Evolutionary conservation across 306 rosid genomes (phyloP).

Genomic region (Crotalaria pallida): DNA sequence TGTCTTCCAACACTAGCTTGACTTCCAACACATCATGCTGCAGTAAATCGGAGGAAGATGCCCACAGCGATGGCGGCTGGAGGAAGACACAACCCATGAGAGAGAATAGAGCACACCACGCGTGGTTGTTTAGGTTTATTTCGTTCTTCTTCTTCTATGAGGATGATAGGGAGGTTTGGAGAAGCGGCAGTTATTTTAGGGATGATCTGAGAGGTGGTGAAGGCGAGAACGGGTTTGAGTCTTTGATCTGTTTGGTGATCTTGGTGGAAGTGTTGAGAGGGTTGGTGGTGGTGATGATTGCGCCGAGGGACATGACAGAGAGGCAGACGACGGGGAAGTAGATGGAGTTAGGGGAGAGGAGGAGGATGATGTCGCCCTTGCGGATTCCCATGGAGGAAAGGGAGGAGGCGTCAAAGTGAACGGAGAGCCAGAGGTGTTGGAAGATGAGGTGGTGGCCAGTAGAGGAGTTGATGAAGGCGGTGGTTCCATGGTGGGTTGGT

Average conservation of each 20-base stretch:
- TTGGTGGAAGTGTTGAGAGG: constrained; percentile 79
- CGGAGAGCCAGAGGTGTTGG: constrained; percentile 60
- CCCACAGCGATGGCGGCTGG: too few species aligned
- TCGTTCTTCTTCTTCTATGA: constrained; percentile 38
- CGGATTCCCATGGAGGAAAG: constrained; percentile 62
- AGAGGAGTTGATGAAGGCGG: constrained; percentile 78
- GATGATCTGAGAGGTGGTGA: constrained; percentile 49
- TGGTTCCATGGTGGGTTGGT: constrained; percentile 55
- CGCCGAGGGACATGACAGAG: constrained; percentile 87
- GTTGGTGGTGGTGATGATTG: constrained; percentile 80
- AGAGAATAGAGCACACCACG: too few species aligned
- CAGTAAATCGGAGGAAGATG: too few species aligned
- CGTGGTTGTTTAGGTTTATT: neutral
- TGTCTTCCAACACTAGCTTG: too few species aligned
- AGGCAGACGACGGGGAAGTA: constrained; percentile 75
- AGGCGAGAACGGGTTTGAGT: constrained; percentile 68
- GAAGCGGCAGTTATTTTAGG: constrained; percentile 47
- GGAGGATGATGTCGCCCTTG: constrained; percentile 72
- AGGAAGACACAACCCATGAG: too few species aligned
- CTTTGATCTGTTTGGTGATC: constrained; percentile 71
- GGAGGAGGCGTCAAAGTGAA: constrained; percentile 41
- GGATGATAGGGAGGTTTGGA: constrained; percentile 43
- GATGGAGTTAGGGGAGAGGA: constrained; percentile 82
- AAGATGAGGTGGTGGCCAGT: constrained; percentile 61
- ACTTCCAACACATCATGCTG: too few species aligned